Evolutionary conservation across 495 filamentous ascomycete species (phyloP), one percentile per base, ranked within the genome.

Genomic region (Xanthoparmelia taractica): DNA sequence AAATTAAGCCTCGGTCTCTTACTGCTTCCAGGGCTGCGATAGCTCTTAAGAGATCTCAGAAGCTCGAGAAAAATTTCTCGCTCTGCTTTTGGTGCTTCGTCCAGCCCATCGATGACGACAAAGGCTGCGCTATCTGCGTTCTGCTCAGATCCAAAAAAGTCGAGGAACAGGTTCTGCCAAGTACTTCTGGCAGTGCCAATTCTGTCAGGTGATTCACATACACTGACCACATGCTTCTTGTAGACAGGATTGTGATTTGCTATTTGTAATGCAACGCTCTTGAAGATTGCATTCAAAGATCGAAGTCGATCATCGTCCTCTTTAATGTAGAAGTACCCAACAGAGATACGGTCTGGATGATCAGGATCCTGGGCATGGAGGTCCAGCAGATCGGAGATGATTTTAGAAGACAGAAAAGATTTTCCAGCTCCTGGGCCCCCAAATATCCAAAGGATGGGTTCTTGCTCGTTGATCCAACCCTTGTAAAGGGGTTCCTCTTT

Each of bases 281-380:
- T 64, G 15, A 76, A 45, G 0, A 71, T 71, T 34, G 69, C 67
- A 54, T 74, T 67, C 25, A 71, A 60, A 1, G 68, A 71, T 29
- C 73, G 33, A 5, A 70, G 72, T 15, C 68, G 60, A 15, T 70
- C 69, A 41, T 74, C 69, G 43, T 75, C 66, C 52, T 71, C 71
- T 54, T 70, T 73, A 70, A 74, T 73, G 63, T 72, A 75, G 63
- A 75, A 76, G 41, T 72, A 76, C 4, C 52, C 73, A 23, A 73
- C 60, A 8, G 68, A 73, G 10, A 34, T 66, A 43, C 31, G 69
- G 41, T 33, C 58, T 52, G 58, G 54, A 58, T 41, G 34, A 52
- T 64, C 63, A 45, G 58, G 60, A 61, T 58, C 61, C 58, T 66
- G 65, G 5, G 68, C 58, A 20, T 64, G 56, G 57, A 34, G 58